Conservation (phyloP, 306 rosid genomes). For the Cyclanthera cordifolia region DNA sequence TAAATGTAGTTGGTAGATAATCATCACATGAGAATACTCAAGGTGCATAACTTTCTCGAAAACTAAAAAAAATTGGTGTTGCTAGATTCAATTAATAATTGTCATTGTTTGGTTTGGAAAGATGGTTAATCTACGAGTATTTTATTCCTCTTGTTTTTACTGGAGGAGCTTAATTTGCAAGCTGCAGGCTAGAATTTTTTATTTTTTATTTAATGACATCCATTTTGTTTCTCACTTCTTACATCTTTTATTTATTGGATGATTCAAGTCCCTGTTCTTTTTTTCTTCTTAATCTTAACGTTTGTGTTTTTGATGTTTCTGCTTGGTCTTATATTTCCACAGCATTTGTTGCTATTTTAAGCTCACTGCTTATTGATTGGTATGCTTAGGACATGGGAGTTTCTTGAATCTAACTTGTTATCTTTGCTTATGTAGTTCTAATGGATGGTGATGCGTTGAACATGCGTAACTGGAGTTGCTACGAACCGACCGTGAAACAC, state of each 20-base stretch:
- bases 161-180: background rate
- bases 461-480: constrained; percentile 94
- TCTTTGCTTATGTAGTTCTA: constrained; percentile 35
- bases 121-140: background rate
- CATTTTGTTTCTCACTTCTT: background rate
- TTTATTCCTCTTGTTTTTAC: background rate
- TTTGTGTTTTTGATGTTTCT: background rate
- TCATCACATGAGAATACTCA: no score
- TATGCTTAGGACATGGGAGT: constrained; percentile 12
- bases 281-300: background rate
- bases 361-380: constrained; percentile 15
- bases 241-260: background rate
- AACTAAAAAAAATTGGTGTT: background rate
- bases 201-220: background rate
- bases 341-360: background rate
- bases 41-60: no score
- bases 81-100: background rate
- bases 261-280: background rate
- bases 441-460: constrained; percentile 92
- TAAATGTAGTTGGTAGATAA: no score
- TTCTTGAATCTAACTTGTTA: constrained; percentile 9
- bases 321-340: background rate
- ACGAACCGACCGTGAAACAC: constrained; percentile 76
- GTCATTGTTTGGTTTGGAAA: background rate
- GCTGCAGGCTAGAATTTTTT: background rate